Base-by-base conservation (phyloP, 2,329 filamentous ascomycete genomes). In the Coniochaeta ligniaria region DNA sequence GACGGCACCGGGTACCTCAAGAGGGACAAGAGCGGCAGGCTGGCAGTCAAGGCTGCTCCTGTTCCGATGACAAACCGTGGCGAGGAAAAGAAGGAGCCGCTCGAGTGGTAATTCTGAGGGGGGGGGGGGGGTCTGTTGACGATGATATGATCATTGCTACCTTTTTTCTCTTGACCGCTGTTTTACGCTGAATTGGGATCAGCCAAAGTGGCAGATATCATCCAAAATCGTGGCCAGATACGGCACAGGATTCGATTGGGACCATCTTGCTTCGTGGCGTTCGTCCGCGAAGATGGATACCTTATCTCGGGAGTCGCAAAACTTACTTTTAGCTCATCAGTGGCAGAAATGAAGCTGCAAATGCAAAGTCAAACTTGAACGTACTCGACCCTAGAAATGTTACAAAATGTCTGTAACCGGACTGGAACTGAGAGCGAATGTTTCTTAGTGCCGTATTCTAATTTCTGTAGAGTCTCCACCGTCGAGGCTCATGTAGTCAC, bases 1-100 rank as follows among this genome's bases (percentile, higher is more conserved):
- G 92, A 97, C 70, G 95, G 94, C 36, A 87, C 82, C 47, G 91
- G 87, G 0, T 98, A 96, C 73, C 81, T 98, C 62, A 84, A 80
- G 76, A 74, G 83, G n/a, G n/a, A 17, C 24, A 57, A 57, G 56
- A 79, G 78, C 67, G 81, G 80, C 50, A 76, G 78, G 70, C 72
- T 87, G 65, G 78, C 80, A 11, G 82, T 77, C 36, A 85, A 86
- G 76, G 78, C 85, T 22, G 80, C 81, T 12, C 86, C 91, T 6
- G 87, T 96, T 45, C 91, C 93, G 43, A 94, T 87, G 79, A 96
- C 93, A 63, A 97, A 96, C 77, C 80, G 91, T 17, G 93, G 93
- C 1, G 89, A 96, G 75, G 85, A 87, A 69, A 86, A 92, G 73
- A 88, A 82, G 66, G 92, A 96, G 76, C 93, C 93, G 55, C 79